Evolutionary conservation across 2,329 filamentous ascomycete genomes (phyloP).

Genomic region (Diaporthe batatas): DNA sequence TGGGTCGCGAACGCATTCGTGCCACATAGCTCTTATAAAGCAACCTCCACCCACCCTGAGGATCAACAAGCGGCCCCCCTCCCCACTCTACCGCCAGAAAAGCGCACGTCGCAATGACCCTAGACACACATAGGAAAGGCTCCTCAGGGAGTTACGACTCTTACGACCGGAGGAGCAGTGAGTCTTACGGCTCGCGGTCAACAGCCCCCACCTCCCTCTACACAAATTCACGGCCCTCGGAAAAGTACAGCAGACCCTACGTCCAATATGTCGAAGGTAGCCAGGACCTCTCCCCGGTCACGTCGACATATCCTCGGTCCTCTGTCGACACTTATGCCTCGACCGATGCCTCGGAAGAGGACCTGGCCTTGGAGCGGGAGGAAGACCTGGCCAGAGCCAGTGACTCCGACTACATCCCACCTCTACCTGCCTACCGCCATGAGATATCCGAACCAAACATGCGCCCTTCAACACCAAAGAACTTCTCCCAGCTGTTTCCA

Average conservation of each 20-base stretch:
- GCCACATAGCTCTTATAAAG: conserved; percentile 11
- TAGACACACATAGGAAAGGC: conserved; percentile 31
- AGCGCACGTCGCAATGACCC: conserved; percentile 39
- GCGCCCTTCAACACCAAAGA: conserved; percentile 81
- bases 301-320: conserved; percentile 62
- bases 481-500: conserved; percentile 89
- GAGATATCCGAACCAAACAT: conserved; percentile 75
- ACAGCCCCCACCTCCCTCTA: conserved; percentile 40
- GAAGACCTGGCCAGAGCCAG: conserved; percentile 49
- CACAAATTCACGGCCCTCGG: conserved; percentile 29
- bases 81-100: neutral
- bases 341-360: conserved; percentile 73
- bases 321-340: conserved; percentile 88
- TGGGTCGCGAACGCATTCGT: conserved; percentile 20
- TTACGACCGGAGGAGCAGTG: conserved; percentile 38
- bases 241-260: conserved; percentile 35
- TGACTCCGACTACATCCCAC: conserved; percentile 59
- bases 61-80: neutral
- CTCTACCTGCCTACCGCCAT: conserved; percentile 70
- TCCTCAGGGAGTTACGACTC: conserved; percentile 25
- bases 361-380: conserved; percentile 58
- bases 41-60: neutral
- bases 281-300: conserved; percentile 57
- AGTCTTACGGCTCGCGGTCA: conserved; percentile 39
- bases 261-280: conserved; percentile 41